Evolutionary conservation across 2,329 filamentous ascomycete genomes (phyloP).

Genomic region (Exutisphaerella laricina): DNA sequence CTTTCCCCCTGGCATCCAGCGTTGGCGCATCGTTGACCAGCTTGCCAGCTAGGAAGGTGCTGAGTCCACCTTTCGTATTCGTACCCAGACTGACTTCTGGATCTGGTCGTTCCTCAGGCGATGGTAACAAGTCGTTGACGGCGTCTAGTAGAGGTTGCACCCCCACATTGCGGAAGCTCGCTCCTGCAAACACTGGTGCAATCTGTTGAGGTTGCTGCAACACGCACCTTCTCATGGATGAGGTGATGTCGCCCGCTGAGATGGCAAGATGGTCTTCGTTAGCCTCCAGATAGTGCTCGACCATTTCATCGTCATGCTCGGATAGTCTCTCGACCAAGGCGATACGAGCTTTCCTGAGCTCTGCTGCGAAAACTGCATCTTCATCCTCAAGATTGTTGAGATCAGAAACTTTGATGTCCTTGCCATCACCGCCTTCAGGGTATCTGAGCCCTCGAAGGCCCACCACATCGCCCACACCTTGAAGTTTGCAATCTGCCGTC

Average conservation of each 20-base stretch:
- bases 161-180: slow-evolving; percentile 89
- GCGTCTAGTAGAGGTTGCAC: slow-evolving; percentile 88
- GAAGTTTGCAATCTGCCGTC: slow-evolving; percentile 64
- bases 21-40: slow-evolving; percentile 15
- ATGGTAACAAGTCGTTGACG: slow-evolving; percentile 79
- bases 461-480: slow-evolving; percentile 79
- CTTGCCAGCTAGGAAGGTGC: slow-evolving; percentile 39
- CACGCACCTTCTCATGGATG: slow-evolving; percentile 68
- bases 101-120: slow-evolving; percentile 72
- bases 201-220: slow-evolving; percentile 63
- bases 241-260: slow-evolving; percentile 59
- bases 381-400: slow-evolving; percentile 49
- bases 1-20: slow-evolving; percentile 31
- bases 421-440: slow-evolving; percentile 61
- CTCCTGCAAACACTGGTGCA: slow-evolving; percentile 83
- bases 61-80: slow-evolving; percentile 48
- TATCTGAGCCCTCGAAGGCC: slow-evolving; percentile 70
- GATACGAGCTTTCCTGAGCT: slow-evolving; percentile 69
- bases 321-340: slow-evolving; percentile 78
- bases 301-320: slow-evolving; percentile 79
- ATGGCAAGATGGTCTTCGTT: slow-evolving; percentile 68
- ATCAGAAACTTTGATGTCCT: slow-evolving; percentile 46
- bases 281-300: slow-evolving; percentile 75
- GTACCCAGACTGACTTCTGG: slow-evolving; percentile 65
- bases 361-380: slow-evolving; percentile 51